phyloP scores from a whole-genome alignment of 2,329 filamentous ascomycete species.

The Diaporthe nobilis region DNA sequence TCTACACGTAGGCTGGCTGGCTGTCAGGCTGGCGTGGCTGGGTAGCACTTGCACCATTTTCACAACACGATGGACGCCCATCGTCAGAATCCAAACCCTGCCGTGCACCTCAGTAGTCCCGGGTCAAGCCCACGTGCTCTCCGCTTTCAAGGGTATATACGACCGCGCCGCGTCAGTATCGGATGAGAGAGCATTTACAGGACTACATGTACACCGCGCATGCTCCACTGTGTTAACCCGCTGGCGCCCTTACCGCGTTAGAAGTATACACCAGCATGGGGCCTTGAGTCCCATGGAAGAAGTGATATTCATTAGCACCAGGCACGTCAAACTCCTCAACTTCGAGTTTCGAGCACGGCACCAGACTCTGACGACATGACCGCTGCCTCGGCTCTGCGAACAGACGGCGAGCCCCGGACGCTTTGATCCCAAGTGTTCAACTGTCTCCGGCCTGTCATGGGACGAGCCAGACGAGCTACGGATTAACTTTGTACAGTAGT shows the following conservation, averaged over 20 bases:
- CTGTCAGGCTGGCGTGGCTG: slow-evolving; percentile 5
- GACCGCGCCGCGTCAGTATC: slow-evolving; percentile 39
- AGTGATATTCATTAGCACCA: slow-evolving; percentile 35
- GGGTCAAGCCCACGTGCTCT: slow-evolving; percentile 22
- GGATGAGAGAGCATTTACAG: slow-evolving; percentile 7
- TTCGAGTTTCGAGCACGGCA: not conserved
- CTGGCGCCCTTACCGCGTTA: slow-evolving; percentile 24
- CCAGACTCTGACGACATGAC: not conserved
- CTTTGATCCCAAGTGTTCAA: not conserved
- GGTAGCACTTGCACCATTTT: slow-evolving; percentile 5
- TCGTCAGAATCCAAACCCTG: slow-evolving; percentile 20
- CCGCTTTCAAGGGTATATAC: slow-evolving; percentile 24
- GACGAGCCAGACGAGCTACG: slow-evolving; percentile 5
- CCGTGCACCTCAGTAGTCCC: slow-evolving; percentile 12
- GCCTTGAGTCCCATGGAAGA: not conserved
- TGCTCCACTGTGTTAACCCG: slow-evolving; percentile 1
- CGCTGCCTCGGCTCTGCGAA: slow-evolving; percentile 22
- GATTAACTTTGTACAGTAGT: not conserved
- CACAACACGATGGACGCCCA: not conserved
- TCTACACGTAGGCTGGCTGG: slow-evolving; percentile 2
- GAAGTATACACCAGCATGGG: slow-evolving; percentile 24
- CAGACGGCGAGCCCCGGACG: slow-evolving; percentile 16
- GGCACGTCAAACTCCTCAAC: slow-evolving; percentile 4
- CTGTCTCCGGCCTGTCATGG: slow-evolving; percentile 20
- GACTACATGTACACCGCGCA: not conserved